A percentile compares a stretch with the other conserved stretches of the same genome.
phyloP scores from a whole-genome alignment of 352 stramenopile species.

The Globisporangium carolinianum region DNA sequence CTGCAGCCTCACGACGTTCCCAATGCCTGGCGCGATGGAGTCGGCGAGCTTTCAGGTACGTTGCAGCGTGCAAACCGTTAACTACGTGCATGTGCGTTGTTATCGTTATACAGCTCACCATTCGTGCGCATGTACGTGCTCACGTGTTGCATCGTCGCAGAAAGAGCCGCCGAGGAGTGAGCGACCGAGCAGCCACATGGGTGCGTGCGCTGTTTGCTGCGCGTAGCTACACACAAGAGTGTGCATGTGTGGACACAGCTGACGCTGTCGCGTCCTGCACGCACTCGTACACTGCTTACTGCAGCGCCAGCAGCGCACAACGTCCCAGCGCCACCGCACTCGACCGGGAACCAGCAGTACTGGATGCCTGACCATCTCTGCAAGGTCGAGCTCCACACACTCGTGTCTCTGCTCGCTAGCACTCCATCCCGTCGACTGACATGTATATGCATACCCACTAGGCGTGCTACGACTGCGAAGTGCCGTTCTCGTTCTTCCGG shows the following conservation, averaged over 20 bases:
- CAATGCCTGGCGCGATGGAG: slow-evolving; percentile 46
- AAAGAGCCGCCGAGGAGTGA: slow-evolving; percentile 16
- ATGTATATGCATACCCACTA: slow-evolving; percentile 10
- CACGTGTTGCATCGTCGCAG: background rate
- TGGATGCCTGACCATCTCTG: slow-evolving; percentile 85
- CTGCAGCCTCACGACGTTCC: slow-evolving; percentile 59
- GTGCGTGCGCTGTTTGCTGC: background rate
- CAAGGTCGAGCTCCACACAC: slow-evolving; percentile 31
- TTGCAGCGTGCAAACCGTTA: too few species aligned
- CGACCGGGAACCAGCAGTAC: slow-evolving; percentile 53
- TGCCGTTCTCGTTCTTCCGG: slow-evolving; percentile 75
- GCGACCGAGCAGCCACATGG: slow-evolving; percentile 8
- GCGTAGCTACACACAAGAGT: too few species aligned
- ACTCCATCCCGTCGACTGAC: too few species aligned
- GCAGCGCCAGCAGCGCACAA: slow-evolving; percentile 19
- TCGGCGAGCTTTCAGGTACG: slow-evolving; percentile 37
- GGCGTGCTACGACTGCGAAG: slow-evolving; percentile 81
- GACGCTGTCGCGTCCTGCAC: background rate
- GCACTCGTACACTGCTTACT: background rate
- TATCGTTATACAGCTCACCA: background rate
- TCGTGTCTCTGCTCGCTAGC: too few species aligned
- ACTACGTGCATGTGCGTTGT: background rate
- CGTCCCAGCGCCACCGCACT: slow-evolving; percentile 21
- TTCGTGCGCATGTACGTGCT: background rate
- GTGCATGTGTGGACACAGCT: background rate